Base-by-base conservation (phyloP, 108 stramenopile genomes). In the Skeletonema tropicum region DNA sequence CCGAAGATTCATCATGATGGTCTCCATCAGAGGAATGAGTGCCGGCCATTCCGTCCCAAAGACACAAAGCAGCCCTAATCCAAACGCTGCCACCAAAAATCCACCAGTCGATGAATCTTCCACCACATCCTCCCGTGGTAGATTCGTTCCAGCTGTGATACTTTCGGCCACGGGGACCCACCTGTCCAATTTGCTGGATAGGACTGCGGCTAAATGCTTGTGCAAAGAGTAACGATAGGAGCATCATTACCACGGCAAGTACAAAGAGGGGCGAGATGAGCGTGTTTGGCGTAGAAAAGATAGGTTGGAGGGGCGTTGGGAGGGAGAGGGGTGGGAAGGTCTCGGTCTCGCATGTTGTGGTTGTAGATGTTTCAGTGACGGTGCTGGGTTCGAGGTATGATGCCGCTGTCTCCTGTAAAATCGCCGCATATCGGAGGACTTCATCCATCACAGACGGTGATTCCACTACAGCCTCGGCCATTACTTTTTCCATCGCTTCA, bases 91-190 rank as follows among this genome's bases (percentile, higher is more conserved):
- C 78, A 42, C 78, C 72, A 26, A 79, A 79, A 2, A 79, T 23
- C 78, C 78, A 79, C 78, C 78, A 79, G 69, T 79, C 78, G 5
- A 60, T 25, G 52, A 79, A 68, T 55, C 78, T 39, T 17, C 72
- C 71, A 35, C 78, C 78, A 30, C 59, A 49, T 32, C 41, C 68
- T 12, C 78, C 78, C 23, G 60, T 39, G 25, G 59, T 57, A 8
- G 52, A n/a, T 73, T 79, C 78, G 32, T 79, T 79, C 78, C 78
- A 79, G 45, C 64, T 73, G 41, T 66, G 72, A 41, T 79, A 52
- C 55, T 21, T 73, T 12, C 78, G 66, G 11, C 78, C 78, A 8
- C 78, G 78, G 9, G 55, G 25, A 17, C 78, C 72, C 5, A 73
- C 35, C 19, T 69, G 30, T 29, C 78, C 78, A 21, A 79, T 32